Percentiles rank a stretch among this genome's conserved stretches.
Conservation (phyloP, 2,329 filamentous ascomycete species). For the Fusarium devonianum region DNA sequence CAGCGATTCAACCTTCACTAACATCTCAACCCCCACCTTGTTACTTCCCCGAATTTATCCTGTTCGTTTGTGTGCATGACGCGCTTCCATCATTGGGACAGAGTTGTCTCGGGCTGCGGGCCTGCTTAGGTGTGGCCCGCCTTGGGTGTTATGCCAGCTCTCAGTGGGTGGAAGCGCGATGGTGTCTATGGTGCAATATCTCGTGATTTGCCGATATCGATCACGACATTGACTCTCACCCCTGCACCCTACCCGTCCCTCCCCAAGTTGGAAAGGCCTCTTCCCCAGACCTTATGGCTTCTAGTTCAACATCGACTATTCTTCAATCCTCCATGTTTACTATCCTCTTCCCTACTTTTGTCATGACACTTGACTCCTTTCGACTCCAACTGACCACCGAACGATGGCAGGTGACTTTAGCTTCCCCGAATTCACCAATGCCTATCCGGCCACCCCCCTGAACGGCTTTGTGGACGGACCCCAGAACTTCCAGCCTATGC, state of each 20-base stretch:
- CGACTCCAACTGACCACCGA: slow-evolving; percentile 40
- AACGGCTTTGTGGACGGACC: slow-evolving; percentile 48
- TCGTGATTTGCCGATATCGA: slow-evolving; percentile 57
- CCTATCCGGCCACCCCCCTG: slow-evolving; percentile 59
- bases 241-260: slow-evolving; percentile 35
- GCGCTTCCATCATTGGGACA: slow-evolving; percentile 31
- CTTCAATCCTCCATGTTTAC: slow-evolving; percentile 30
- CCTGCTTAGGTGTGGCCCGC: slow-evolving; percentile 35
- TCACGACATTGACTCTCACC: slow-evolving; percentile 40
- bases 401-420: slow-evolving; percentile 65
- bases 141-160: slow-evolving; percentile 28
- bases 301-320: slow-evolving; percentile 33
- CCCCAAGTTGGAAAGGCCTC: slow-evolving; percentile 40
- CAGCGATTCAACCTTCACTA: slow-evolving; percentile 19
- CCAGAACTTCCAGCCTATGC: slow-evolving; percentile 59
- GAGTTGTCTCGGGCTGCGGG: slow-evolving; percentile 34
- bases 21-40: slow-evolving; percentile 27
- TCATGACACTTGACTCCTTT: slow-evolving; percentile 35
- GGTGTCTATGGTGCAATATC: slow-evolving; percentile 66
- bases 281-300: slow-evolving; percentile 31
- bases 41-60: slow-evolving; percentile 21
- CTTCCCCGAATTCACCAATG: slow-evolving; percentile 62
- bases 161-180: slow-evolving; percentile 50
- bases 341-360: slow-evolving; percentile 21
- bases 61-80: slow-evolving; percentile 26